Percentiles rank a stretch among this genome's conserved stretches.
phyloP scores from a whole-genome alignment of 768 basidiomycete species.

The Peribolospora baueri region DNA sequence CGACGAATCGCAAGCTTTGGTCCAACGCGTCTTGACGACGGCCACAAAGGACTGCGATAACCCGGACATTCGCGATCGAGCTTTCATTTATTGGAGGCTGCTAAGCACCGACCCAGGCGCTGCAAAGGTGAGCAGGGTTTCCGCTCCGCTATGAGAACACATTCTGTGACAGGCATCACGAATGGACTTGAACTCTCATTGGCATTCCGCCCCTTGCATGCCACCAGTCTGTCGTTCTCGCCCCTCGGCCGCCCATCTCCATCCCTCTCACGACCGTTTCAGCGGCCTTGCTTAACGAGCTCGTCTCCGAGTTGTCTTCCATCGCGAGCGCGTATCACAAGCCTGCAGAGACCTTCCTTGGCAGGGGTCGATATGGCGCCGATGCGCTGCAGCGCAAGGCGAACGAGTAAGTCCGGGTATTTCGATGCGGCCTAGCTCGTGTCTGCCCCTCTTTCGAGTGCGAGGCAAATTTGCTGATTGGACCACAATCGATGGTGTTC shows the following conservation, averaged over 20 bases:
- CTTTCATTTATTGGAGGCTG: constrained; percentile 94
- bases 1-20: constrained; percentile 70
- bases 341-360: constrained; percentile 84
- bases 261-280: constrained; percentile 77
- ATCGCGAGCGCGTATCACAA: constrained; percentile 94
- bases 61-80: constrained; percentile 84
- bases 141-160: not conserved
- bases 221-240: constrained; percentile 53
- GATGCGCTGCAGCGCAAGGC: constrained; percentile 47
- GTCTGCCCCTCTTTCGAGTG: not conserved
- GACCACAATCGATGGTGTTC: not conserved
- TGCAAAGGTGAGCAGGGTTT: constrained; percentile 42
- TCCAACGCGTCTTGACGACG: constrained; percentile 71
- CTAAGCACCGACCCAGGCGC: constrained; percentile 83
- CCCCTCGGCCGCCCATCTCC: constrained; percentile 75
- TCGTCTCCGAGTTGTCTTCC: constrained; percentile 66
- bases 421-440: not conserved
- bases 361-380: constrained; percentile 63
- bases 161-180: not conserved
- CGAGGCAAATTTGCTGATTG: not conserved
- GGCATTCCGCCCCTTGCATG: not conserved
- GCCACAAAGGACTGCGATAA: constrained; percentile 95
- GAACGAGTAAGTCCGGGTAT: constrained; percentile 28
- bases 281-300: constrained; percentile 64
- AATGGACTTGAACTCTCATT: not conserved